Percentiles rank a stretch among this genome's conserved stretches.
phyloP scores from a whole-genome alignment of 2,329 filamentous ascomycete genomes.

The Cercospora sojina region DNA sequence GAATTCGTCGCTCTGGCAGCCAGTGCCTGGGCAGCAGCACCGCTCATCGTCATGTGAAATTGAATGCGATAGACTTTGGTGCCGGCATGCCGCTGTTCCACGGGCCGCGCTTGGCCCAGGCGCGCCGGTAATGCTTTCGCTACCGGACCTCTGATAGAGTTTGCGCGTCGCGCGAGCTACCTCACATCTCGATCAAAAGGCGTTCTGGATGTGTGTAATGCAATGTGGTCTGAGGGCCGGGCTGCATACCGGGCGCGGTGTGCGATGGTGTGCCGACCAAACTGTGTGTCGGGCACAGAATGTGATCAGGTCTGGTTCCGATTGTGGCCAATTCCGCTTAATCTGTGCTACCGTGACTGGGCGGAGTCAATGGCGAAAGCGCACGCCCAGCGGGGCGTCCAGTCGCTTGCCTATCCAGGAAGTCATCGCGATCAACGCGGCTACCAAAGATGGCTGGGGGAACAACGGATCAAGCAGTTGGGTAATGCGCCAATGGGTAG shows the following conservation, averaged over 20 bases:
- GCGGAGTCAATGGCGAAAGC: not conserved
- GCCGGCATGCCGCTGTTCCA: not conserved
- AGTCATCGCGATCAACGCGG: not conserved
- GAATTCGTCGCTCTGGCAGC: not conserved
- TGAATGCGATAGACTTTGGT: conserved; percentile 1
- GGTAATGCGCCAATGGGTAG: conserved; percentile 31
- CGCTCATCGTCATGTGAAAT: not conserved
- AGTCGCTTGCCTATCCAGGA: not conserved
- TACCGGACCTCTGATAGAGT: not conserved
- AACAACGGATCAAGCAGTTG: conserved; percentile 23
- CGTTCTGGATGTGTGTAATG: not conserved
- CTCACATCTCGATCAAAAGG: conserved; percentile 1
- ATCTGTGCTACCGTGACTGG: not conserved
- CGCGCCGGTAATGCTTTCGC: conserved; percentile 1
- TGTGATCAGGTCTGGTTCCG: not conserved
- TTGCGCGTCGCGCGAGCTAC: not conserved
- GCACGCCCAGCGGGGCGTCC: not conserved
- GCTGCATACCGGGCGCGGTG: not conserved
- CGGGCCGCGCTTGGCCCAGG: not conserved
- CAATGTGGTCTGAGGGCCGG: not conserved
- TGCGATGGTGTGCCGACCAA: not conserved
- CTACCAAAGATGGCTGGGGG: not conserved
- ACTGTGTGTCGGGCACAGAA: not conserved
- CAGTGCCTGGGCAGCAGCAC: not conserved
- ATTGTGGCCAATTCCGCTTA: not conserved